phyloP scores from a whole-genome alignment of 352 stramenopile species.

The Phytophthora chlamydospora region DNA sequence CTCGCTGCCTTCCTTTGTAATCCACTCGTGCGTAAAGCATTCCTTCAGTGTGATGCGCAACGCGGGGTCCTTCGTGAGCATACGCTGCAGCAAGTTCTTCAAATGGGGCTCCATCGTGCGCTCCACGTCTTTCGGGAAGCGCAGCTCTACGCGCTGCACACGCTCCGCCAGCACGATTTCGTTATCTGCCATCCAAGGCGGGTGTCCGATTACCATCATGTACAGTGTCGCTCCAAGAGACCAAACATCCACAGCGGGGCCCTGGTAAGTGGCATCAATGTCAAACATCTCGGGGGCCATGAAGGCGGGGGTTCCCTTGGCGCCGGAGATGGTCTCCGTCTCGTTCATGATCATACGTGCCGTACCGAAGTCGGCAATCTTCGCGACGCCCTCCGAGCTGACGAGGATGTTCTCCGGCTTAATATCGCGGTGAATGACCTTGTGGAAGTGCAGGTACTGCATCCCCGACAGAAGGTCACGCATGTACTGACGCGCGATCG shows the following conservation, averaged over 20 bases:
- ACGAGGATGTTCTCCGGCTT: slow-evolving; percentile 92
- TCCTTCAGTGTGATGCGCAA: slow-evolving; percentile 82
- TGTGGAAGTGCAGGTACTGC: slow-evolving; percentile 94
- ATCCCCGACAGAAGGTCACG: slow-evolving; percentile 89
- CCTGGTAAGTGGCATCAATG: slow-evolving; percentile 88
- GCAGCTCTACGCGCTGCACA: slow-evolving; percentile 89
- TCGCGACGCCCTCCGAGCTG: slow-evolving; percentile 80
- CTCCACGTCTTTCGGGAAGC: slow-evolving; percentile 79
- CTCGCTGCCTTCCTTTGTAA: slow-evolving; percentile 93
- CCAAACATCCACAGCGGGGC: slow-evolving; percentile 88
- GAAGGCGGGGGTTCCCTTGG: slow-evolving; percentile 89
- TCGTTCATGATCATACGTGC: slow-evolving; percentile 92
- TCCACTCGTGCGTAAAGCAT: slow-evolving; percentile 92
- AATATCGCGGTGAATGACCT: slow-evolving; percentile 93
- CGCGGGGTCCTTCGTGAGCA: slow-evolving; percentile 90
- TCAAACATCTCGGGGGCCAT: slow-evolving; percentile 94
- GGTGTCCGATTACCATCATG: slow-evolving; percentile 92
- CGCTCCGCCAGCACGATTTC: slow-evolving; percentile 87
- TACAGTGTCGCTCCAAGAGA: slow-evolving; percentile 91
- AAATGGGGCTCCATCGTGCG: slow-evolving; percentile 85
- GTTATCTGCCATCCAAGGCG: slow-evolving; percentile 91
- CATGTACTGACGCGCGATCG: slow-evolving; percentile 86
- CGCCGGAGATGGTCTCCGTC: slow-evolving; percentile 81
- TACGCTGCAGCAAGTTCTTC: slow-evolving; percentile 91
- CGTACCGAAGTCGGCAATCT: slow-evolving; percentile 92